Percentiles rank a stretch among this genome's conserved stretches.
Evolutionary conservation across 768 basidiomycete genomes (phyloP).

Genomic region (Harrya chromipes): DNA sequence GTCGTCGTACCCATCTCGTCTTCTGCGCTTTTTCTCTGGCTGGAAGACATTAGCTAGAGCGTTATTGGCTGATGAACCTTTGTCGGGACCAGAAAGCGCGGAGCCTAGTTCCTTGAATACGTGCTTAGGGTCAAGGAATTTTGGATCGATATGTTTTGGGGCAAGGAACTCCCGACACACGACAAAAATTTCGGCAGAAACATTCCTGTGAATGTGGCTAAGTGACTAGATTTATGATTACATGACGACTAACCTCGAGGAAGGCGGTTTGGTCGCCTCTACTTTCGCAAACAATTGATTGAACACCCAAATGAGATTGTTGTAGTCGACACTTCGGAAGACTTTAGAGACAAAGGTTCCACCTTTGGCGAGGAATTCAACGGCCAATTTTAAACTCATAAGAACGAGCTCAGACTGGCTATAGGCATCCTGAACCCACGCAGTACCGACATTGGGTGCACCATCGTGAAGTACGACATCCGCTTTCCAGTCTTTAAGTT

Average conservation of each 20-base stretch:
- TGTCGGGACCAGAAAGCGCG: slow-evolving; percentile 42
- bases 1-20: slow-evolving; percentile 93
- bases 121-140: slow-evolving; percentile 95
- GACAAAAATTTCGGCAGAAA: slow-evolving; percentile 99
- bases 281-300: slow-evolving; percentile 94
- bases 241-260: slow-evolving; percentile 68
- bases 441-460: slow-evolving; percentile 98
- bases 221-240: neutral
- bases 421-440: slow-evolving; percentile 99
- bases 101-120: slow-evolving; percentile 91
- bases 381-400: slow-evolving; percentile 92
- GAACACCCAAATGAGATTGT: slow-evolving; percentile 98
- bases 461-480: slow-evolving; percentile 98
- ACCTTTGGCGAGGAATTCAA: slow-evolving; percentile 89
- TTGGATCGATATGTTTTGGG: slow-evolving; percentile 94
- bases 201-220: slow-evolving; percentile 58
- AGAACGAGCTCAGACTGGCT: slow-evolving; percentile 95
- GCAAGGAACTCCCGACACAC: slow-evolving; percentile 94
- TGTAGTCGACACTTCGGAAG: slow-evolving; percentile 97
- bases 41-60: slow-evolving; percentile 90
- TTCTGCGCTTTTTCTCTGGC: slow-evolving; percentile 92
- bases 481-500: slow-evolving; percentile 98
- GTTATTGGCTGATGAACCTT: slow-evolving; percentile 59
- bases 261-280: slow-evolving; percentile 98
- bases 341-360: slow-evolving; percentile 98